A percentile compares a stretch with the other conserved stretches of the same genome.
phyloP scores from a whole-genome alignment of 192 early-diverging fungal species.

The Mortierella alpina region DNA sequence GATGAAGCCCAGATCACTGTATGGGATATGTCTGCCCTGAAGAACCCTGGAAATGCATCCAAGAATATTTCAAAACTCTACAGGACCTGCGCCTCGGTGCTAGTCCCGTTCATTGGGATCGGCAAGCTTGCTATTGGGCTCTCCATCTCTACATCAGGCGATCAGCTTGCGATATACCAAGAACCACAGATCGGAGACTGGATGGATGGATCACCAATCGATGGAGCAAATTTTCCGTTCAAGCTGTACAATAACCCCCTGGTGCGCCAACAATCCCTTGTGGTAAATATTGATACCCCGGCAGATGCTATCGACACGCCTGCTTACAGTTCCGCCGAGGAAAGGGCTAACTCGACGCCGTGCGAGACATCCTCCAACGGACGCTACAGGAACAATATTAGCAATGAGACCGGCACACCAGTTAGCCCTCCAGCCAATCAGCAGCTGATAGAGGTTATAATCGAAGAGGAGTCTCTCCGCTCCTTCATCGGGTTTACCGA shows the following conservation, averaged over 20 bases:
- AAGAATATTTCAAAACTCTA: constrained; percentile 15
- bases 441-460: constrained; percentile 11
- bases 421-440: background rate
- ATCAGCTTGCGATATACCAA: constrained; percentile 35
- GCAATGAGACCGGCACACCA: background rate
- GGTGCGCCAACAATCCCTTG: constrained; percentile 11
- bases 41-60: constrained; percentile 21
- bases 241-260: constrained; percentile 39
- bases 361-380: too few relatives aligned
- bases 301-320: too few relatives aligned
- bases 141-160: constrained; percentile 23
- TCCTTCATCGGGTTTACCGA: constrained; percentile 32
- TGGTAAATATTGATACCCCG: constrained; percentile 18
- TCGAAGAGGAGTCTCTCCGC: constrained; percentile 6
- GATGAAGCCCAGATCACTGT: constrained; percentile 22
- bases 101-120: constrained; percentile 11
- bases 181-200: constrained; percentile 48
- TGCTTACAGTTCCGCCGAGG: background rate
- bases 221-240: constrained; percentile 31
- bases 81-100: constrained; percentile 7
- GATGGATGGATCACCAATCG: constrained; percentile 15
- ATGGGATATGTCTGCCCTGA: constrained; percentile 34
- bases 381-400: background rate
- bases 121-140: constrained; percentile 33
- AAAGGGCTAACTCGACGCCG: too few relatives aligned